These are phyloP conservation scores for Fusarium udum DNA, from an alignment of 2,329 filamentous ascomycete genomes.

Conservation along the genomic window DNA sequence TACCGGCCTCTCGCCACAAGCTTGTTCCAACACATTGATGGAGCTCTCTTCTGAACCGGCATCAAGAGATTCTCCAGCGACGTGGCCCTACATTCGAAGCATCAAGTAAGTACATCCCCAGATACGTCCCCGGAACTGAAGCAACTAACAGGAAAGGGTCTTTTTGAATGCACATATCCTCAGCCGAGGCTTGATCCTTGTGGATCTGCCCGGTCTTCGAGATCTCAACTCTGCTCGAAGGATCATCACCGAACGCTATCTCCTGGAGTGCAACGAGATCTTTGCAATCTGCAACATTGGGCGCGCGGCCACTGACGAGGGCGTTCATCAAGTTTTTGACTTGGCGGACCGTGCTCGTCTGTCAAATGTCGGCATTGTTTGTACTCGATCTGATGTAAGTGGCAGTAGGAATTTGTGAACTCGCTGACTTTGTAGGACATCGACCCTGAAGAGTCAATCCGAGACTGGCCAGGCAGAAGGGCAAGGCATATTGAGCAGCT, in stretches of 20 bases:
- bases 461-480: constrained; percentile 44
- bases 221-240: constrained; percentile 57
- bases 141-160: constrained; percentile 49
- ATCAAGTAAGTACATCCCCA: constrained; percentile 48
- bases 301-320: constrained; percentile 53
- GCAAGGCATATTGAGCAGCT: constrained; percentile 31
- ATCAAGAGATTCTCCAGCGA: constrained; percentile 27
- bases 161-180: constrained; percentile 56
- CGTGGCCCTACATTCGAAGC: constrained; percentile 58
- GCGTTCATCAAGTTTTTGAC: constrained; percentile 53
- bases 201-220: constrained; percentile 57
- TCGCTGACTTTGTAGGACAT: constrained; percentile 40
- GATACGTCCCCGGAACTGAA: no score
- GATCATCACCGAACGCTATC: constrained; percentile 56
- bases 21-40: constrained; percentile 49
- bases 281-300: constrained; percentile 56
- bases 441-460: constrained; percentile 45
- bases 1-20: constrained; percentile 11
- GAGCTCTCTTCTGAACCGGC: constrained; percentile 51
- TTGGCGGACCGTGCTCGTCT: constrained; percentile 51
- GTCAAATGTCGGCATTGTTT: constrained; percentile 55
- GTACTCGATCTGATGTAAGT: constrained; percentile 54
- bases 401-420: fast-evolving
- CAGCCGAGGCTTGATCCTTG: constrained; percentile 58
- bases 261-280: constrained; percentile 57